A percentile compares a stretch with the other conserved stretches of the same genome.
phyloP scores from a whole-genome alignment of 495 filamentous ascomycete genomes.

The Penicillium roqueforti region DNA sequence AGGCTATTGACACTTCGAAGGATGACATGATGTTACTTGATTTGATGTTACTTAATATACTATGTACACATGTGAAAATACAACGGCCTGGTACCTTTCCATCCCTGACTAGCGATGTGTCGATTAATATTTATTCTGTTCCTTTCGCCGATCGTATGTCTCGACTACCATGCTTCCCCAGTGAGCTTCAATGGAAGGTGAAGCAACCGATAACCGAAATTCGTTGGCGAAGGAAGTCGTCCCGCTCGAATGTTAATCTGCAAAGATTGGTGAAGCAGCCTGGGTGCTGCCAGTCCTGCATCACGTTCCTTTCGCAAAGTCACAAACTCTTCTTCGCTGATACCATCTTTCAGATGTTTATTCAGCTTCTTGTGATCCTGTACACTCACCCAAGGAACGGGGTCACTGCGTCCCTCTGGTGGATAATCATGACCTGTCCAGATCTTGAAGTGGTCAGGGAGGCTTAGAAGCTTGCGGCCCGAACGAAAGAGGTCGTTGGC shows the following conservation, averaged over 20 bases:
- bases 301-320: constrained; percentile 45
- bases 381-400: constrained; percentile 46
- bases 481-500: constrained; percentile 44
- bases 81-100: background rate
- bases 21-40: background rate
- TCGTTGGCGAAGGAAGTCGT: constrained; percentile 34
- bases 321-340: constrained; percentile 47
- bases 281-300: constrained; percentile 43
- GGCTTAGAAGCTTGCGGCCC: constrained; percentile 39
- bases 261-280: constrained; percentile 51
- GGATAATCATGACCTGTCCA: constrained; percentile 54
- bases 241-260: constrained; percentile 59
- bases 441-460: constrained; percentile 44
- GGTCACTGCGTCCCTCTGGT: constrained; percentile 24
- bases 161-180: constrained; percentile 16
- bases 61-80: background rate
- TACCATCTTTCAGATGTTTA: constrained; percentile 47
- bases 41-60: background rate
- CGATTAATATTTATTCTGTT: background rate
- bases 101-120: background rate
- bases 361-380: constrained; percentile 47
- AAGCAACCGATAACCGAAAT: constrained; percentile 35
- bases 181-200: constrained; percentile 42
- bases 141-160: background rate
- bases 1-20: background rate